A percentile compares a stretch with the other conserved stretches of the same genome.
These are phyloP conservation scores for Jackrogersella minutella DNA, from an alignment of 495 filamentous ascomycete genomes.

Conservation along the genomic window DNA sequence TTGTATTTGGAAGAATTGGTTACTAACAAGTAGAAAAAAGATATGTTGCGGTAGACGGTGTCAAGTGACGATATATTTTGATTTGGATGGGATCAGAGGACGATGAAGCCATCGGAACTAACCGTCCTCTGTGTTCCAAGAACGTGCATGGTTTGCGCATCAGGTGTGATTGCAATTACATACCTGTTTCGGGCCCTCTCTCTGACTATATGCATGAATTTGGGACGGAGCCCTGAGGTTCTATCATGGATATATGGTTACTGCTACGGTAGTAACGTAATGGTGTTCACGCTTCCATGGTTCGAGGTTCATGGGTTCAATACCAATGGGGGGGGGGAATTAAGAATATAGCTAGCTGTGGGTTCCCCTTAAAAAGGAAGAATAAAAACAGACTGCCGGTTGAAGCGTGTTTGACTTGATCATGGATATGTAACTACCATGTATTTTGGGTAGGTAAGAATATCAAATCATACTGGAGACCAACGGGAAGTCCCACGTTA, in stretches of 20 bases:
- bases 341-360: not conserved
- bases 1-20: too few species aligned
- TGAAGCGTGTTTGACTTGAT: slow-evolving; percentile 12
- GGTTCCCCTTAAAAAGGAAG: slow-evolving; percentile 7
- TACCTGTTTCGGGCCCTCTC: slow-evolving; percentile 31
- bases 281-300: slow-evolving; percentile 41
- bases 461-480: slow-evolving; percentile 8
- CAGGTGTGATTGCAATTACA: slow-evolving; percentile 40
- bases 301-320: slow-evolving; percentile 39
- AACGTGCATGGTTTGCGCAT: slow-evolving; percentile 38
- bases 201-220: slow-evolving; percentile 24
- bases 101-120: slow-evolving; percentile 28
- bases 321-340: slow-evolving; percentile 28
- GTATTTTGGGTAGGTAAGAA: slow-evolving; percentile 11
- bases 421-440: not conserved
- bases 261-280: slow-evolving; percentile 40
- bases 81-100: slow-evolving; percentile 4
- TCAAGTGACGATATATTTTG: slow-evolving; percentile 24
- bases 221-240: slow-evolving; percentile 1
- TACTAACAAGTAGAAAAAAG: slow-evolving; percentile 16
- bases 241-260: slow-evolving; percentile 29
- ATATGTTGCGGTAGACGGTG: slow-evolving; percentile 21
- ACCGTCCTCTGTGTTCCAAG: slow-evolving; percentile 35
- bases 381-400: slow-evolving; percentile 13
- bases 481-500: slow-evolving; percentile 18